These are phyloP conservation scores for Sanghuangporus weigelae DNA, from an alignment of 1,284 basidiomycete genomes.

Conservation along the genomic window DNA sequence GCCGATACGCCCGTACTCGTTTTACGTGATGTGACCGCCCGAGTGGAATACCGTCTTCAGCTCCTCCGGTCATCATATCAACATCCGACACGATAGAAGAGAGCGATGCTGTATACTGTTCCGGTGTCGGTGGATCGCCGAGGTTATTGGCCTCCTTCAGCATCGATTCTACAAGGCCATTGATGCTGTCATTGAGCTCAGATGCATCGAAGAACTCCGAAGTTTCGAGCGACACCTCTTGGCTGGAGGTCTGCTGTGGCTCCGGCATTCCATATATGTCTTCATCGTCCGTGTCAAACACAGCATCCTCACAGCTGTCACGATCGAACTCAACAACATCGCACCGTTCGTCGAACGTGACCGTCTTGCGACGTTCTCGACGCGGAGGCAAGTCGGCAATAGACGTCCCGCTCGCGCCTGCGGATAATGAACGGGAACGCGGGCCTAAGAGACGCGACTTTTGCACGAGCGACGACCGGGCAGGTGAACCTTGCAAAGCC, in stretches of 20 bases:
- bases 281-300: constrained; percentile 43
- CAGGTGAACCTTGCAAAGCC: constrained; percentile 21
- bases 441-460: constrained; percentile 70
- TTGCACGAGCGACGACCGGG: constrained; percentile 72
- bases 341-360: constrained; percentile 81
- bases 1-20: constrained; percentile 17
- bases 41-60: constrained; percentile 61
- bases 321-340: constrained; percentile 85
- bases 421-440: constrained; percentile 27
- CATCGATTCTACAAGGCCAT: constrained; percentile 59
- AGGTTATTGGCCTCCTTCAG: constrained; percentile 31
- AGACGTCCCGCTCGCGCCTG: constrained; percentile 16
- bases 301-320: constrained; percentile 42
- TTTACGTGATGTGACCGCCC: constrained; percentile 60
- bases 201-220: neutral
- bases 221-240: constrained; percentile 1
- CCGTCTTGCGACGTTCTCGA: constrained; percentile 67
- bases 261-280: constrained; percentile 36
- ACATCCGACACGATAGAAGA: constrained; percentile 27
- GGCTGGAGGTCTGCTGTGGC: constrained; percentile 7
- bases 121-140: constrained; percentile 17
- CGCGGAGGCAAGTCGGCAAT: constrained; percentile 29
- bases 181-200: constrained; percentile 48
- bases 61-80: constrained; percentile 49
- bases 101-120: constrained; percentile 21